These are phyloP conservation scores for Metschnikowia kunwiensis DNA, from an alignment of 805 yeast genomes.

Conservation along the genomic window DNA sequence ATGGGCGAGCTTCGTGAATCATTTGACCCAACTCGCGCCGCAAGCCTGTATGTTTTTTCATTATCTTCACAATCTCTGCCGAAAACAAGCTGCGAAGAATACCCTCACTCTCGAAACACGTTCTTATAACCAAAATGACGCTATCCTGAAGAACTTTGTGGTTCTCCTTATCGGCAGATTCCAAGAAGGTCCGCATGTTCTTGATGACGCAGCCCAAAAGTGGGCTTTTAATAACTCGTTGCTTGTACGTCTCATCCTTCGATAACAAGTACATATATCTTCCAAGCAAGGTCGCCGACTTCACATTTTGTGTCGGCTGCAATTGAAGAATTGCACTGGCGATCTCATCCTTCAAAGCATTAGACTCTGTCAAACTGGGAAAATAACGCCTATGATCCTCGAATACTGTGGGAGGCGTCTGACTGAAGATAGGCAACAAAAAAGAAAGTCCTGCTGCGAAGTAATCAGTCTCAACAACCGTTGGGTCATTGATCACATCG, in stretches of 20 bases:
- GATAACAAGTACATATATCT: constrained; percentile 55
- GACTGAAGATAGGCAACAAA: constrained; percentile 53
- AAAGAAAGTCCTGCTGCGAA: constrained; percentile 55
- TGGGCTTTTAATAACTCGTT: constrained; percentile 44
- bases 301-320: constrained; percentile 17
- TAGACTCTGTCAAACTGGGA: constrained; percentile 12
- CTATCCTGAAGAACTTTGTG: constrained; percentile 20
- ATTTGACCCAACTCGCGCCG: constrained; percentile 31
- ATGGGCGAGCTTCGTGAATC: constrained; percentile 49
- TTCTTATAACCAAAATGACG: constrained; percentile 55
- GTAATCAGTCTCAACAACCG: constrained; percentile 47
- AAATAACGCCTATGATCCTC: not conserved
- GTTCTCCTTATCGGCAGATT: constrained; percentile 20
- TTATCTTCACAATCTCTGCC: constrained; percentile 46
- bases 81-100: constrained; percentile 48
- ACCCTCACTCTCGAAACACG: constrained; percentile 63
- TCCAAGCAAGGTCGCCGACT: constrained; percentile 38
- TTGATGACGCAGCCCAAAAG: constrained; percentile 47
- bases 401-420: constrained; percentile 25
- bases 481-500: constrained; percentile 26
- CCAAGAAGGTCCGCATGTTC: constrained; percentile 32
- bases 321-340: constrained; percentile 44
- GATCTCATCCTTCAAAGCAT: constrained; percentile 27
- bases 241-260: constrained; percentile 39
- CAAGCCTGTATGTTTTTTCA: constrained; percentile 7